These are phyloP conservation scores for Saccharomyces eubayanus DNA, from an alignment of 805 yeast species.

Conservation along the genomic window DNA sequence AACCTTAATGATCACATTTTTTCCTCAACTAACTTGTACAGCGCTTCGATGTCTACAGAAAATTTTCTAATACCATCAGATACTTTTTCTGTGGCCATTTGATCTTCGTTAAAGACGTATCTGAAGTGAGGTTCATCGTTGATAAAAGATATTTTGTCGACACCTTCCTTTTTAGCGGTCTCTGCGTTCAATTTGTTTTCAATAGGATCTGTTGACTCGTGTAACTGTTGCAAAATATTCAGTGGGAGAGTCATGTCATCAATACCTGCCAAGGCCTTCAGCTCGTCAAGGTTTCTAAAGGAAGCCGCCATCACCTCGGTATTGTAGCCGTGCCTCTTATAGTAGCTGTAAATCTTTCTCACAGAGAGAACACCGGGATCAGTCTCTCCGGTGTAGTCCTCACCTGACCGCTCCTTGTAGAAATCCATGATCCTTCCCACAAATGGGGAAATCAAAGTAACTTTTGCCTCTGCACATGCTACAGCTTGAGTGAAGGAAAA, in stretches of 20 bases:
- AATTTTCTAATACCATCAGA: conserved; percentile 97
- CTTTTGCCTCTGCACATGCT: conserved; percentile 96
- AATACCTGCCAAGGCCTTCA: conserved; percentile 93
- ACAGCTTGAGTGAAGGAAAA: conserved; percentile 97
- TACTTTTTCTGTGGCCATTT: conserved; percentile 96
- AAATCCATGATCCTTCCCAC: conserved; percentile 99
- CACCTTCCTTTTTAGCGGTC: conserved; percentile 43
- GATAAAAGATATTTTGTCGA: conserved; percentile 67
- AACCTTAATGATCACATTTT: conserved; percentile 36
- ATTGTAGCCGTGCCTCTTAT: conserved; percentile 92
- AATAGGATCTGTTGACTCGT: conserved; percentile 67
- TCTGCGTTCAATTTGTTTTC: conserved; percentile 74
- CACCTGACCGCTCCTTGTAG: conserved; percentile 91
- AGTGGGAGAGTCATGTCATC: conserved; percentile 96
- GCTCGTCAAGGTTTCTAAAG: conserved; percentile 94
- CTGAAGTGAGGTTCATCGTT: conserved; percentile 87
- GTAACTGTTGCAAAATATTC: conserved; percentile 77
- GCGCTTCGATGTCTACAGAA: conserved; percentile 84
- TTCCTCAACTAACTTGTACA: conserved; percentile 56
- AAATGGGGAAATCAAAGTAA: conserved; percentile 94
- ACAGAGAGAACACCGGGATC: conserved; percentile 98
- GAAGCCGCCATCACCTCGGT: conserved; percentile 99
- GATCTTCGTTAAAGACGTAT: conserved; percentile 86
- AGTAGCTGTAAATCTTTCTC: conserved; percentile 85
- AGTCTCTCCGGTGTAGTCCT: conserved; percentile 61